Evolutionary conservation across 805 yeast species (phyloP).

Genomic region (Vanderwaltozyma yarrowii): DNA sequence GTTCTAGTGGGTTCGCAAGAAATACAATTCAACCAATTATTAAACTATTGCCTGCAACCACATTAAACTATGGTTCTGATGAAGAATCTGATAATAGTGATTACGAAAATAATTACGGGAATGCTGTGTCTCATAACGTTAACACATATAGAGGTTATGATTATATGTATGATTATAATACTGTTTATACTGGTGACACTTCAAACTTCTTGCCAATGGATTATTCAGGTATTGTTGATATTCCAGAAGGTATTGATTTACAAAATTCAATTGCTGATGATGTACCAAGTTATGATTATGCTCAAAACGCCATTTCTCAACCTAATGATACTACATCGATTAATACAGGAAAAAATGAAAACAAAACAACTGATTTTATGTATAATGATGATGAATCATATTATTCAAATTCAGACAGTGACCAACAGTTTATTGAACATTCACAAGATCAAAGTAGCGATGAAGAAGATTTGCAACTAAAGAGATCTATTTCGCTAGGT

Average conservation of each 20-base stretch:
- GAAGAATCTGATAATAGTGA: constrained; percentile 37
- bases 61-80: constrained; percentile 66
- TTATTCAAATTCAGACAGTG: constrained; percentile 16
- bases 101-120: constrained; percentile 31
- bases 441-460: constrained; percentile 15
- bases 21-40: constrained; percentile 42
- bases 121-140: constrained; percentile 63
- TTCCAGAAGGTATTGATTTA: constrained; percentile 27
- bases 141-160: constrained; percentile 66
- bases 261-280: constrained; percentile 24
- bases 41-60: constrained; percentile 76
- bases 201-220: constrained; percentile 28
- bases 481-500: constrained; percentile 24
- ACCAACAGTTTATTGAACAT: constrained; percentile 22
- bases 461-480: constrained; percentile 13
- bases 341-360: neutral
- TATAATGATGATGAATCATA: constrained; percentile 20
- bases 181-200: constrained; percentile 53
- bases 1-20: constrained; percentile 10
- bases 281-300: neutral
- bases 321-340: neutral
- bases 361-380: constrained; percentile 3
- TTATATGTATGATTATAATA: constrained; percentile 69
- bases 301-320: neutral
- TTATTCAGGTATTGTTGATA: constrained; percentile 28